phyloP scores from a whole-genome alignment of 345 rosid species.

The Chamaenerion angustifolium region DNA sequence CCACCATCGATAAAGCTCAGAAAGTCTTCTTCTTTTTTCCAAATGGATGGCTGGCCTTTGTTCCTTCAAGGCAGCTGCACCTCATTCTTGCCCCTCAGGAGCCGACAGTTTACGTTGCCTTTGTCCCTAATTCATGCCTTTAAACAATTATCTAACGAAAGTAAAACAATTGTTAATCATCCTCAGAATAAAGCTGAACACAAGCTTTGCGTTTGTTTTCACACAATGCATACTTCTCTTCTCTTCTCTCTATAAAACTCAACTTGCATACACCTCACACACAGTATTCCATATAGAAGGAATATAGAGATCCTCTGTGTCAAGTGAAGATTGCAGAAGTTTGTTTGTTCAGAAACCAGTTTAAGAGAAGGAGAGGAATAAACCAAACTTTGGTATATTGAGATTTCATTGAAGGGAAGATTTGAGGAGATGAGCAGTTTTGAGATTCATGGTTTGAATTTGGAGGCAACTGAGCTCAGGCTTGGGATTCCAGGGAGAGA shows the following conservation, averaged over 20 bases:
- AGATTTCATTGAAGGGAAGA: neutral
- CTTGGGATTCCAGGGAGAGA: slow-evolving; percentile 78
- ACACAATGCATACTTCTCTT: too few relatives aligned
- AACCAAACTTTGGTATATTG: too few relatives aligned
- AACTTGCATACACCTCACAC: too few relatives aligned
- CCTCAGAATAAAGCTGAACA: neutral
- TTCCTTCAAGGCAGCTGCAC: slow-evolving; percentile 54
- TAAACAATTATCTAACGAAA: slow-evolving; percentile 21
- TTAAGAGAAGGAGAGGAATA: neutral
- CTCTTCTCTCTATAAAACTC: too few relatives aligned
- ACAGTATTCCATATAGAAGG: too few relatives aligned
- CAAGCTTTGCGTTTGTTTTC: neutral
- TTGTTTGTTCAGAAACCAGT: neutral
- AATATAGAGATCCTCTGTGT: too few relatives aligned
- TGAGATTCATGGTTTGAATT: slow-evolving; percentile 42
- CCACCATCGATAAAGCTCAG: slow-evolving; percentile 13
- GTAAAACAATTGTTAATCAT: neutral
- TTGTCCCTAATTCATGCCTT: slow-evolving; percentile 44
- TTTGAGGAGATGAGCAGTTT: slow-evolving; percentile 36
- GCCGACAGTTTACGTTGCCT: slow-evolving; percentile 75
- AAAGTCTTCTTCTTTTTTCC: slow-evolving; percentile 12
- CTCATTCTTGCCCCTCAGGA: slow-evolving; percentile 52
- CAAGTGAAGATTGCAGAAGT: too few relatives aligned
- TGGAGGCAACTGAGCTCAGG: slow-evolving; percentile 79
- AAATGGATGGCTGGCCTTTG: slow-evolving; percentile 53